Conservation (phyloP, 2,329 filamentous ascomycete genomes). For the Diatrype stigma region DNA sequence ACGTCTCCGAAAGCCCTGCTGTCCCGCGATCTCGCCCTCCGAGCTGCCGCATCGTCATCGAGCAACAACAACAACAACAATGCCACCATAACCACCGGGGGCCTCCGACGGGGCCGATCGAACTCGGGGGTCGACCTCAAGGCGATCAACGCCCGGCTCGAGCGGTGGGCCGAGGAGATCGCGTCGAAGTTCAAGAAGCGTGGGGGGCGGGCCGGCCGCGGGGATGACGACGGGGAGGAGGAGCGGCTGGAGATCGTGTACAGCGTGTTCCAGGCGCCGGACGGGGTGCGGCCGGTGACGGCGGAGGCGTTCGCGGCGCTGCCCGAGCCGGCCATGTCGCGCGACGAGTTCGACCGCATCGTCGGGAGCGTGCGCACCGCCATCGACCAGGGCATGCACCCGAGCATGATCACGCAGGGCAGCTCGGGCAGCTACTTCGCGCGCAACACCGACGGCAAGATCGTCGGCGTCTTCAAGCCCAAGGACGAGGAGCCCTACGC, state of each 20-base stretch:
- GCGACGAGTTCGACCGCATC: slow-evolving; percentile 77
- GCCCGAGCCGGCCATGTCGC: slow-evolving; percentile 65
- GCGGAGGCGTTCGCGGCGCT: slow-evolving; percentile 64
- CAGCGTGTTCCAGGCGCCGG: slow-evolving; percentile 91
- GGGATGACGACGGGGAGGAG: slow-evolving; percentile 62
- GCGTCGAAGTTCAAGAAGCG: slow-evolving; percentile 92
- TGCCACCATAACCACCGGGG: too few species aligned
- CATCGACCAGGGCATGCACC: slow-evolving; percentile 87
- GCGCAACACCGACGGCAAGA: slow-evolving; percentile 83
- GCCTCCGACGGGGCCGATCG: slow-evolving; percentile 49
- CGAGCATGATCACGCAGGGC: slow-evolving; percentile 93
- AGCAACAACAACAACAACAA: too few species aligned
- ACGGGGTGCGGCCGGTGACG: slow-evolving; percentile 77
- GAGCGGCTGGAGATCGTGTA: slow-evolving; percentile 93
- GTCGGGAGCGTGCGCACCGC: slow-evolving; percentile 87
- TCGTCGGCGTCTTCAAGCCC: slow-evolving; percentile 96
- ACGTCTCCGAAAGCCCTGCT: slow-evolving; percentile 45
- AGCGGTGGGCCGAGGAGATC: slow-evolving; percentile 97
- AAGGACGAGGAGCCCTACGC: slow-evolving; percentile 99
- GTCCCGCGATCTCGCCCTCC: slow-evolving; percentile 21
- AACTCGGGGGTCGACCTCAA: slow-evolving; percentile 96
- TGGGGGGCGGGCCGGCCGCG: slow-evolving; percentile 61
- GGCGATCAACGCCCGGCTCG: slow-evolving; percentile 91
- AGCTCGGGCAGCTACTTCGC: slow-evolving; percentile 99
- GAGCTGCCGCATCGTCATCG: too few species aligned